These are phyloP conservation scores for Albizia julibrissin DNA, from an alignment of 306 rosid species.

Conservation along the genomic window DNA sequence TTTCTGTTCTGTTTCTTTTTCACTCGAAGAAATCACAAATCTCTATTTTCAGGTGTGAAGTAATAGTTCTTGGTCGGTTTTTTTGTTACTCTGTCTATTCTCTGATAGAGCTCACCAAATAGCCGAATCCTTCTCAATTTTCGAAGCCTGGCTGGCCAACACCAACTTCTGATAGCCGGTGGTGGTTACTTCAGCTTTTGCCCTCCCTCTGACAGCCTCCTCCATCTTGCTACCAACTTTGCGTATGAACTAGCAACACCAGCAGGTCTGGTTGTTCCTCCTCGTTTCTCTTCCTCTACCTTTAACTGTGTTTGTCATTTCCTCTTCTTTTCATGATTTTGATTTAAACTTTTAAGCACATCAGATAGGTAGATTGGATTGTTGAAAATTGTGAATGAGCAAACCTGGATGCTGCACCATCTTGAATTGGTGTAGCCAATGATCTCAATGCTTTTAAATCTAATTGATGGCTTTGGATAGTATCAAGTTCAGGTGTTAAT, in stretches of 20 bases:
- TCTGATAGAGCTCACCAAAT: background rate
- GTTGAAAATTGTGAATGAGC: background rate
- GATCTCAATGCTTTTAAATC: background rate
- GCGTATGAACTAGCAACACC: background rate
- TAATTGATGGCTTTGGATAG: background rate
- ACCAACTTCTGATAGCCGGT: background rate
- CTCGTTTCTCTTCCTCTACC: background rate
- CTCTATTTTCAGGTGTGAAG: background rate
- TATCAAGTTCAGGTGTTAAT: background rate
- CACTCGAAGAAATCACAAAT: background rate
- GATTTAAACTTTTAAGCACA: background rate
- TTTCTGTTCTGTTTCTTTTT: background rate
- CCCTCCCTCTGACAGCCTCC: background rate
- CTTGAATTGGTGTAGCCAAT: background rate
- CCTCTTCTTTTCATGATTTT: background rate
- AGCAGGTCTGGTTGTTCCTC: background rate
- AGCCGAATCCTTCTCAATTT: background rate
- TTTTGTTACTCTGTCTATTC: background rate
- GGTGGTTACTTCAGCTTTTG: background rate
- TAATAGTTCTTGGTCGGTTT: background rate
- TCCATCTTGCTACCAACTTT: background rate
- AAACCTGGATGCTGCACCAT: background rate
- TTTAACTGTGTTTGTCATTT: background rate
- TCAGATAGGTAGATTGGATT: background rate
- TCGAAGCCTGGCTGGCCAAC: background rate